Conservation (phyloP, 2,329 filamentous ascomycete genomes). For the Paraphoma sp. region DNA sequence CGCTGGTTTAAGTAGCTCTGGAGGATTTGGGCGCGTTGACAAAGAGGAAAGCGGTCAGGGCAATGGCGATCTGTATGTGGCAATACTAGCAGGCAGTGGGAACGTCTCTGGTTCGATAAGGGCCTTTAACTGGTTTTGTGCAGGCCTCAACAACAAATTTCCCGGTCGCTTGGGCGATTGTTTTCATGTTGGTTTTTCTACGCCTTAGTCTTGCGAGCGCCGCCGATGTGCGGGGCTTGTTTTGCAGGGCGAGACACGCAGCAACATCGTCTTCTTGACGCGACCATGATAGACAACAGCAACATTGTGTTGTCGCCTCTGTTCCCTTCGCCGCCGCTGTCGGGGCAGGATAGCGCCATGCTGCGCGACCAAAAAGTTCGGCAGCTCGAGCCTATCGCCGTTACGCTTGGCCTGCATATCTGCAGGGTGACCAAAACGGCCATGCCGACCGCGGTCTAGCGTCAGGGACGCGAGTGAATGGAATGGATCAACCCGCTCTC, state of each 20-base stretch:
- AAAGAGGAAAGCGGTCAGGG: constrained; percentile 43
- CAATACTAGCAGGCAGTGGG: constrained; percentile 33
- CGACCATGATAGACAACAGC: neutral
- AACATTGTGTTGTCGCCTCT: neutral
- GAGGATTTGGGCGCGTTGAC: constrained; percentile 28
- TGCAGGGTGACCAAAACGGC: constrained; percentile 10
- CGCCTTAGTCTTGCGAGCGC: constrained; percentile 5
- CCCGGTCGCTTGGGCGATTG: constrained; percentile 19
- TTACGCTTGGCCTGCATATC: constrained; percentile 13
- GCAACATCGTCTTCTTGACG: neutral
- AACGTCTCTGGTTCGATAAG: constrained; percentile 17
- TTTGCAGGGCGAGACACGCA: too few relatives aligned
- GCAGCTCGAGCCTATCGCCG: constrained; percentile 16
- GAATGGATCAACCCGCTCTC: constrained; percentile 4
- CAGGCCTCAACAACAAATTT: constrained; percentile 34
- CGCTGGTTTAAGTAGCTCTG: constrained; percentile 44
- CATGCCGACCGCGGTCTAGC: constrained; percentile 10
- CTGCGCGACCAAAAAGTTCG: constrained; percentile 14
- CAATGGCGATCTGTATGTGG: constrained; percentile 40
- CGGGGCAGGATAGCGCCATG: constrained; percentile 18
- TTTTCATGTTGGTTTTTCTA: constrained; percentile 11
- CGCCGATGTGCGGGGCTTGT: constrained; percentile 2
- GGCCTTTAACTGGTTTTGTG: constrained; percentile 33
- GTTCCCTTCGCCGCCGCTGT: constrained; percentile 15
- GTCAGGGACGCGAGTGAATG: constrained; percentile 19